Evolutionary conservation across 163 green algal species (phyloP), one percentile per base, ranked within the genome.

Genomic region (Volvox carteri): DNA sequence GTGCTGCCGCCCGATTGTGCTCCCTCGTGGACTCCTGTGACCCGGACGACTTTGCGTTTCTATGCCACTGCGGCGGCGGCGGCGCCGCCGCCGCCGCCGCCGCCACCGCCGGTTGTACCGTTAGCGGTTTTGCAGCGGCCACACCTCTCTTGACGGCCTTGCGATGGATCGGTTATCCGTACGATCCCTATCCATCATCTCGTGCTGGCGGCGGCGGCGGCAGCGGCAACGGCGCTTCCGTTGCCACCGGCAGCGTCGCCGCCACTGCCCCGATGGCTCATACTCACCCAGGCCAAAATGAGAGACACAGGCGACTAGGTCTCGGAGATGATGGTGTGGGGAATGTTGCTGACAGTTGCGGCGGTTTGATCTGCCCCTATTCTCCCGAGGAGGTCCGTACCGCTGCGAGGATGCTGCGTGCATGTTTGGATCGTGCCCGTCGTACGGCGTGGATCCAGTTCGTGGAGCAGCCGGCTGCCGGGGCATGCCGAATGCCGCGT

Each of bases 361-460:
- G n/a, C n/a, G n/a, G n/a, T n/a, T n/a, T n/a, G n/a, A n/a, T n/a
- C n/a, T n/a, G n/a, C n/a, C n/a, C n/a, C n/a, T n/a, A n/a, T n/a
- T n/a, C n/a, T n/a, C n/a, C n/a, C n/a, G 39, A 37, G 70, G 39
- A 18, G 19, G 70, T 78, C 14, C 70, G 37, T 35, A 54, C 62
- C 6, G 60, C 42, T 39, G 79, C 79, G 16, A n/a, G 62, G 62
- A 42, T 87, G 30, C 30, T 87, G 1, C 30, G 37, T 2, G 62
- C 62, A 1, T 78, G 62, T 50, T 30, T 87, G 46, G 79, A 87
- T 4, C 62, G 79, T 6, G 79, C 62, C 4, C 60, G 44, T n/a
- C 79, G 79, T n/a, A 87, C 28, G n/a, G 62, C 56, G 7, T 87
- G 79, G 79, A 37, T 87, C 23, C 23, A n/a, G n/a, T n/a, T n/a